Conservation (phyloP, 495 filamentous ascomycete species). For the Neurospora discreta region DNA sequence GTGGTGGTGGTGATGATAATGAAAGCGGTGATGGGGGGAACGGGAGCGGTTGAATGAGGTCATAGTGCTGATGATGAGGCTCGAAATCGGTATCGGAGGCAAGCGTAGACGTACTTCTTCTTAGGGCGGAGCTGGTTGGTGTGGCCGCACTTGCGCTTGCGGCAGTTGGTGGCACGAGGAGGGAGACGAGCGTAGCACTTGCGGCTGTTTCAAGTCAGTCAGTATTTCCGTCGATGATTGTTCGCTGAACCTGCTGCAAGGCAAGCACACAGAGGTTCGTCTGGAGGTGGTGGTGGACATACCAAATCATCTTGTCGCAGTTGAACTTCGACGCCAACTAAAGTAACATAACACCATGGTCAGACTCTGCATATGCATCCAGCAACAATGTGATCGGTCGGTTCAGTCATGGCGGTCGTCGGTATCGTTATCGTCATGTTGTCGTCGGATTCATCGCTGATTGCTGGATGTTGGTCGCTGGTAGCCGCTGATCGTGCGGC, state of each 20-base stretch:
- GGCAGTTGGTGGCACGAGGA: conserved; percentile 97
- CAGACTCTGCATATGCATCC: background rate
- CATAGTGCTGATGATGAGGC: background rate
- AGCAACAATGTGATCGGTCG: background rate
- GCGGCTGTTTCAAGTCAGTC: conserved; percentile 36
- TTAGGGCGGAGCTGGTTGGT: conserved; percentile 99
- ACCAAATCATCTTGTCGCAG: conserved; percentile 98
- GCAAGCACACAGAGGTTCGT: background rate
- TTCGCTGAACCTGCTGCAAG: accelerated
- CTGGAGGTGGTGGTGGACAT: background rate
- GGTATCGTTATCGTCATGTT: background rate
- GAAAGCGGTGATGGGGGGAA: background rate
- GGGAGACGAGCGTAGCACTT: conserved; percentile 99
- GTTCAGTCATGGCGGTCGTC: background rate
- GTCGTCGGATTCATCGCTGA: background rate
- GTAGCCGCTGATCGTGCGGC: background rate
- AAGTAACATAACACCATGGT: background rate
- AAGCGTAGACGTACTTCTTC: conserved; percentile 61
- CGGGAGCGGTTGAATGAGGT: background rate
- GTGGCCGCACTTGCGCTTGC: conserved; percentile 99
- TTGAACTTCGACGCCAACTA: conserved; percentile 89
- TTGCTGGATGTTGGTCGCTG: background rate
- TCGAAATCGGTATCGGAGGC: background rate
- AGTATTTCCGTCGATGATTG: background rate
- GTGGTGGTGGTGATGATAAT: background rate